A percentile compares a stretch with the other conserved stretches of the same genome.
Evolutionary conservation across 176 grass and related monocot genomes (phyloP).

Genomic region (Carex littledalei): DNA sequence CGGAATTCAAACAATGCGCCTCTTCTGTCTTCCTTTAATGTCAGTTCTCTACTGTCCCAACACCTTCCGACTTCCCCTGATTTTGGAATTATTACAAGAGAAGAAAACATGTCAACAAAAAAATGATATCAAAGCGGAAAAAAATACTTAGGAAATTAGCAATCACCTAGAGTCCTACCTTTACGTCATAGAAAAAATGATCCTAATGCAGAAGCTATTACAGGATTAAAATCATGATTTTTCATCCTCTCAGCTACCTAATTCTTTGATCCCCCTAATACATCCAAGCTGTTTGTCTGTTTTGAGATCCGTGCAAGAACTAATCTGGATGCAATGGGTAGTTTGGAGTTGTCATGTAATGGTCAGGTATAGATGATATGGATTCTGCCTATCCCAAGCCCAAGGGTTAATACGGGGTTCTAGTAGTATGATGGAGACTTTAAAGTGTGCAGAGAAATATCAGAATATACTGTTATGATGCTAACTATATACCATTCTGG

Average conservation of each 20-base stretch:
- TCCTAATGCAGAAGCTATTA: background rate
- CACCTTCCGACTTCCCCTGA: background rate
- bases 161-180: background rate
- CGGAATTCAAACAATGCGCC: background rate
- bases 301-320: background rate
- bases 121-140: background rate
- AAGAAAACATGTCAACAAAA: background rate
- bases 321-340: background rate
- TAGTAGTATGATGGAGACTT: background rate
- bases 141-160: background rate
- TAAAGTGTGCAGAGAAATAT: background rate
- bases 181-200: background rate
- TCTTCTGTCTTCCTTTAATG: background rate
- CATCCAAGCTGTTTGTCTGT: background rate
- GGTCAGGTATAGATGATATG: background rate
- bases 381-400: background rate
- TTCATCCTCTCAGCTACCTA: background rate
- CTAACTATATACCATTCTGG: background rate
- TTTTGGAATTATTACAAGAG: background rate
- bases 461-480: background rate
- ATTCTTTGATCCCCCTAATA: background rate
- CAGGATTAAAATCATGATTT: background rate
- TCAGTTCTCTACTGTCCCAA: slow-evolving; percentile 1
- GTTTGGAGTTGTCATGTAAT: background rate
- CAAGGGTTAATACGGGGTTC: background rate